These are phyloP conservation scores for Lodderomyces margitis DNA, from an alignment of 1,139 yeast genomes.

Conservation along the genomic window DNA sequence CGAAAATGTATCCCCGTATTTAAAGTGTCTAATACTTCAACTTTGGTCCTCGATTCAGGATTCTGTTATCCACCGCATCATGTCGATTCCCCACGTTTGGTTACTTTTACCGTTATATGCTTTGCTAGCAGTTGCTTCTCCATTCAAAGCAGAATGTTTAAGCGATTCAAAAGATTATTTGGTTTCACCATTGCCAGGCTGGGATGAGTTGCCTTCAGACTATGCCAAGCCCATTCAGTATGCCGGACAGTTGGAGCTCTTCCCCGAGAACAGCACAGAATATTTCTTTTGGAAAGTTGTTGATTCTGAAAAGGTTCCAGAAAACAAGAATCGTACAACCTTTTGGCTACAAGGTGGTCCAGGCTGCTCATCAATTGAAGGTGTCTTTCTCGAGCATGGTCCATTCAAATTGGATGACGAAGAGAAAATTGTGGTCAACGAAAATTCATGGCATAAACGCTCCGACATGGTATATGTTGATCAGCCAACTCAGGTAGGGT, in stretches of 20 bases:
- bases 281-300: conserved; percentile 66
- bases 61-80: background rate
- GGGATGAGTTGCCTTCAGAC: conserved; percentile 26
- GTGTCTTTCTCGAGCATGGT: conserved; percentile 88
- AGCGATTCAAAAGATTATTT: conserved; percentile 22
- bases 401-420: conserved; percentile 62
- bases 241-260: conserved; percentile 66
- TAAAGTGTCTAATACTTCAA: too few species aligned
- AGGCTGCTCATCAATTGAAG: conserved; percentile 97
- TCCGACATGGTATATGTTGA: conserved; percentile 84
- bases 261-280: conserved; percentile 53
- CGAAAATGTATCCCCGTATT: too few species aligned
- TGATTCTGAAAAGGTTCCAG: conserved; percentile 18
- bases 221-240: conserved; percentile 52
- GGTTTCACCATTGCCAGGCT: conserved; percentile 42
- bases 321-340: conserved; percentile 36
- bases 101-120: background rate
- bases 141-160: conserved; percentile 3
- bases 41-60: too few species aligned
- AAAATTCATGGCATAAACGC: conserved; percentile 82
- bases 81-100: too few species aligned
- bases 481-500: conserved; percentile 95
- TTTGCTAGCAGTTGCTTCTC: background rate
- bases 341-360: conserved; percentile 97
- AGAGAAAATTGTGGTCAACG: conserved; percentile 46